A percentile compares a stretch with the other conserved stretches of the same genome.
These are phyloP conservation scores for Phyllosticta paracitricarpa DNA, from an alignment of 2,329 filamentous ascomycete species.

Conservation along the genomic window DNA sequence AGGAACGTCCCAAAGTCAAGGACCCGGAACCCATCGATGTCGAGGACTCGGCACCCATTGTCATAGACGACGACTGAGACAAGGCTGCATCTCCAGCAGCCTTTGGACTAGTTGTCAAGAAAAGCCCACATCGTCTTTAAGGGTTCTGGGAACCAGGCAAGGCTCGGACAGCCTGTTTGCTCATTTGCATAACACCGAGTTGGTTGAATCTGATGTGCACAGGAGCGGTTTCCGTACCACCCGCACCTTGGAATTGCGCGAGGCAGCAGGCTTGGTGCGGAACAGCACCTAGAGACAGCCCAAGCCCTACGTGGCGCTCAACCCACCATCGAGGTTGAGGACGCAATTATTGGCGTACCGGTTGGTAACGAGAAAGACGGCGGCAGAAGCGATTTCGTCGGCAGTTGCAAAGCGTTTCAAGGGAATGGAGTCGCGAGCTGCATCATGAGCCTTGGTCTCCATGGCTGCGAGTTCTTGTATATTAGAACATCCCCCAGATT, in stretches of 20 bases:
- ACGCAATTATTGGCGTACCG: conserved; percentile 80
- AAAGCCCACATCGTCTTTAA: not conserved
- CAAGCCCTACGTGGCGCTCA: conserved; percentile 47
- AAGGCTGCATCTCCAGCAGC: not conserved
- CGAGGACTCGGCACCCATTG: conserved; percentile 27
- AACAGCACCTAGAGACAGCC: not conserved
- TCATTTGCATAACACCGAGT: not conserved
- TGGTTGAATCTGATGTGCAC: conserved; percentile 3
- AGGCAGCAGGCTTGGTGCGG: not conserved
- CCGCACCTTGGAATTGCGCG: not conserved
- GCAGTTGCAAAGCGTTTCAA: conserved; percentile 54
- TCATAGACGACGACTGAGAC: conserved; percentile 22
- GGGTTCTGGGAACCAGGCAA: not conserved
- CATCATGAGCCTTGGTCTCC: conserved; percentile 24
- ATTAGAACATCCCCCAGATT: conserved; percentile 9
- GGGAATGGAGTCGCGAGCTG: conserved; percentile 48
- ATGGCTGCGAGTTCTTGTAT: conserved; percentile 28
- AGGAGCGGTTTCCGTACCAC: not conserved
- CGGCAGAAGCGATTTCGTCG: conserved; percentile 72
- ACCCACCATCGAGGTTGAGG: conserved; percentile 74
- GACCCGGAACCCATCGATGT: conserved; percentile 23
- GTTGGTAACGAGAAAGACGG: conserved; percentile 66
- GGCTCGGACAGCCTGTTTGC: not conserved
- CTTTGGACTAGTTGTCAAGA: not conserved
- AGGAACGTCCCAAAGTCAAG: conserved; percentile 19